Conservation (phyloP, 805 yeast genomes). For the Limtongia smithiae region DNA sequence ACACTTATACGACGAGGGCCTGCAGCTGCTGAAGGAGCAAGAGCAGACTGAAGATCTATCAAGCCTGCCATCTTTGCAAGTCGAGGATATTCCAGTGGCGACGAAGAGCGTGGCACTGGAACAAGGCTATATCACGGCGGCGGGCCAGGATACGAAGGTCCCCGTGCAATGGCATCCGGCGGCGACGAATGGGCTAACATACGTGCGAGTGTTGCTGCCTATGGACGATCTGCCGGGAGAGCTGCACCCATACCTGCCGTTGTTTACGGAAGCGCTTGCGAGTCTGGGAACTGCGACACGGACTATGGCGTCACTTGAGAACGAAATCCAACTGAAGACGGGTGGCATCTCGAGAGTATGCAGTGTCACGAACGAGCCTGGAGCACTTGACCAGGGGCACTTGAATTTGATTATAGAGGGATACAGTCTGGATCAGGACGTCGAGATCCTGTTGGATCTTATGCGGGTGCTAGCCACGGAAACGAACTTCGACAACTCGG, state of each 20-base stretch:
- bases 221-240: conserved; percentile 57
- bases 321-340: conserved; percentile 72
- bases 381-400: conserved; percentile 41
- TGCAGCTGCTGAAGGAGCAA: conserved; percentile 59
- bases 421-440: conserved; percentile 63
- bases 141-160: conserved; percentile 37
- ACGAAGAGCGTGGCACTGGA: conserved; percentile 42
- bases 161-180: conserved; percentile 49
- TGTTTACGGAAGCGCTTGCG: conserved; percentile 75
- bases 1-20: conserved; percentile 57
- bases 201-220: conserved; percentile 64
- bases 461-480: conserved; percentile 65
- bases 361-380: conserved; percentile 55
- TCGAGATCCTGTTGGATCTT: conserved; percentile 56
- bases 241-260: conserved; percentile 64
- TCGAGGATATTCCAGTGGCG: conserved; percentile 64
- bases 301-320: conserved; percentile 77
- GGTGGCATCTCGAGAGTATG: conserved; percentile 77
- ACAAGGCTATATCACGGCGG: conserved; percentile 1
- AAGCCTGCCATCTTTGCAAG: conserved; percentile 71
- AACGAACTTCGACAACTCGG: conserved; percentile 63
- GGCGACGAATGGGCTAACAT: conserved; percentile 77
- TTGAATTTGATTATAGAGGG: conserved; percentile 62
- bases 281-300: conserved; percentile 77
- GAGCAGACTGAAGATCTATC: conserved; percentile 67